These are phyloP conservation scores for Prunus davidiana DNA, from an alignment of 306 rosid genomes.

Conservation along the genomic window DNA sequence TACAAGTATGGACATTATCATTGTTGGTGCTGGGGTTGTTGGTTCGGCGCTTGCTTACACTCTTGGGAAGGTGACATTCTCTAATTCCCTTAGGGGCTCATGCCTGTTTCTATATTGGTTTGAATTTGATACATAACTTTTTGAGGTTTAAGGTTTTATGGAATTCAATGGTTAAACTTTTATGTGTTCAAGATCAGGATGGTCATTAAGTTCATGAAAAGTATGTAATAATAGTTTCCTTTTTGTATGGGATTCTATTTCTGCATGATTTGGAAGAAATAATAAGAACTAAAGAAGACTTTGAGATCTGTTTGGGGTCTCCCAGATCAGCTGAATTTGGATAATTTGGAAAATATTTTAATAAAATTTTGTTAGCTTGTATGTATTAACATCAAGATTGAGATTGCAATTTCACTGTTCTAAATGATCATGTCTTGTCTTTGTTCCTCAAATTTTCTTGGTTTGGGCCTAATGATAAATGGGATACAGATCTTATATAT, in stretches of 20 bases:
- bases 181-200: background rate
- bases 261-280: background rate
- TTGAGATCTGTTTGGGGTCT: background rate
- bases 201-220: background rate
- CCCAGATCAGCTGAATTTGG: background rate
- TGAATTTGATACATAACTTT: background rate
- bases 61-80: constrained; percentile 23
- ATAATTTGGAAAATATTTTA: background rate
- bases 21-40: constrained; percentile 32
- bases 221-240: background rate
- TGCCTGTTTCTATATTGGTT: background rate
- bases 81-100: background rate
- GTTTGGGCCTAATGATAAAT: background rate
- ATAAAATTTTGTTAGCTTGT: background rate
- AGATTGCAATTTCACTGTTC: background rate
- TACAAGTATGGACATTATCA: constrained; percentile 9
- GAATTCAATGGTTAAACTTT: background rate
- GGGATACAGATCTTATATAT: background rate
- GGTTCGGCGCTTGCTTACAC: constrained; percentile 27
- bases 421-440: background rate
- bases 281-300: background rate
- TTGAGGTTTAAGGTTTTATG: background rate
- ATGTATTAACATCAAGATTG: no score
- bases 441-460: background rate
- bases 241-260: background rate